These are phyloP conservation scores for Neurospora sp. DNA, from an alignment of 2,329 filamentous ascomycete species.

Conservation along the genomic window DNA sequence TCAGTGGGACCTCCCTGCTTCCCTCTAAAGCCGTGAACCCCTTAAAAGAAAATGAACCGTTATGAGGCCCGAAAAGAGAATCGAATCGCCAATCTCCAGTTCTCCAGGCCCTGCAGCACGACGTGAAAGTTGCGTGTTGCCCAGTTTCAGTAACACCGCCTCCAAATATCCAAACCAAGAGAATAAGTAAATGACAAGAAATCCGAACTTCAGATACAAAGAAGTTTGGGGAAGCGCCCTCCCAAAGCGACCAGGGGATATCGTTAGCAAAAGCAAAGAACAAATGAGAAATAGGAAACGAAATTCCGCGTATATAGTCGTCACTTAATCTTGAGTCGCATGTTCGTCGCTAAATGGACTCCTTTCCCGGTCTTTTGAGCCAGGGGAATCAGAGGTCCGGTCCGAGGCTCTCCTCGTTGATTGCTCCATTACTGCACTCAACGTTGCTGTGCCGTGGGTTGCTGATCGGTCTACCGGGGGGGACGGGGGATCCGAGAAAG, in stretches of 20 bases:
- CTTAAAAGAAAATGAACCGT: neutral
- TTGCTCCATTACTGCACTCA: conserved; percentile 48
- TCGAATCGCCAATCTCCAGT: neutral
- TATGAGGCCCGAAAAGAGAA: neutral
- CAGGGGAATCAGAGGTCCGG: conserved; percentile 22
- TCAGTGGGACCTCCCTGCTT: neutral
- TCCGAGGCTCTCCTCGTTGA: conserved; percentile 32
- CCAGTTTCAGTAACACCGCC: neutral
- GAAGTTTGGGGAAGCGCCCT: neutral
- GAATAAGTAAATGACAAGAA: neutral
- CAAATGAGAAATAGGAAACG: conserved; percentile 1
- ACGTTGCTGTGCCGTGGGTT: conserved; percentile 31
- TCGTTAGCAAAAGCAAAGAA: neutral
- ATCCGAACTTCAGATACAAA: neutral
- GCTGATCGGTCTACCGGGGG: conserved; percentile 7
- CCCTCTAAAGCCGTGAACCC: neutral
- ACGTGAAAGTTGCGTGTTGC: neutral
- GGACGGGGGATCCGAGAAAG: conserved; percentile 47
- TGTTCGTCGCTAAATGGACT: conserved; percentile 51
- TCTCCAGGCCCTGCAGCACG: neutral
- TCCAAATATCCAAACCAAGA: neutral
- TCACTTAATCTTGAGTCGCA: conserved; percentile 38
- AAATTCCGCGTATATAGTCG: conserved; percentile 4
- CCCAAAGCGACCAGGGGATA: neutral
- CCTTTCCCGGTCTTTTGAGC: conserved; percentile 21